phyloP scores from a whole-genome alignment of 345 rosid genomes.

The Garcia nutans region DNA sequence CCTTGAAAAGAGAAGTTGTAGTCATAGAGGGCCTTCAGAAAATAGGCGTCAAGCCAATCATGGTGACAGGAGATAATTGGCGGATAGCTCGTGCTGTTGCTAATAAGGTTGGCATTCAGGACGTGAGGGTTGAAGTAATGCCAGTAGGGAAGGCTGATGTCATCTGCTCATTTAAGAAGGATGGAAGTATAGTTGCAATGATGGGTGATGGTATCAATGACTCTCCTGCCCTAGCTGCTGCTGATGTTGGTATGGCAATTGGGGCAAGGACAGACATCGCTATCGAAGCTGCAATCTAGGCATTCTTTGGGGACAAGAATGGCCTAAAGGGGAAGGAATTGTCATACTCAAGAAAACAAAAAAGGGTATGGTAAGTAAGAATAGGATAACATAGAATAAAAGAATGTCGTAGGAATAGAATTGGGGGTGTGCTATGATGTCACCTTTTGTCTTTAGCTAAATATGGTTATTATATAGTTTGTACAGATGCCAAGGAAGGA shows the following conservation, averaged over 20 bases:
- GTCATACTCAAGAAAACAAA: no score
- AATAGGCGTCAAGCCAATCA: slow-evolving; percentile 90
- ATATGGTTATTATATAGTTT: no score
- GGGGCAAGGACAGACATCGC: slow-evolving; percentile 99
- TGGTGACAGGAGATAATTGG: slow-evolving; percentile 99
- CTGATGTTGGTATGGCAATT: slow-evolving; percentile 97
- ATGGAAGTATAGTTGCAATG: slow-evolving; percentile 93
- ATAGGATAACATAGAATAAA: no score
- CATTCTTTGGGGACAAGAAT: no score
- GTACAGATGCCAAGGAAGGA: no score
- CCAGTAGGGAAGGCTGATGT: slow-evolving; percentile 96
- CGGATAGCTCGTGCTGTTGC: slow-evolving; percentile 96
- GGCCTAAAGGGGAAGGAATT: no score
- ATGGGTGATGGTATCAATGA: slow-evolving; percentile 99
- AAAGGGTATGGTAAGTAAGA: no score
- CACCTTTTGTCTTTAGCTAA: no score
- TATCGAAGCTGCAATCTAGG: slow-evolving; percentile 99
- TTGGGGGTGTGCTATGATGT: no score
- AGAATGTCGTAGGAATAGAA: no score
- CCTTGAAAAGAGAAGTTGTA: slow-evolving; percentile 91
- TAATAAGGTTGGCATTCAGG: slow-evolving; percentile 80
- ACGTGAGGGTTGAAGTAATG: slow-evolving; percentile 94
- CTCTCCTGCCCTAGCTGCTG: slow-evolving; percentile 96
- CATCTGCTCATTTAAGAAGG: slow-evolving; percentile 63
- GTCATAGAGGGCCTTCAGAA: slow-evolving; percentile 87